A percentile compares a stretch with the other conserved stretches of the same genome.
Conservation (phyloP, 352 stramenopile genomes). For the Phytophthora europaea region DNA sequence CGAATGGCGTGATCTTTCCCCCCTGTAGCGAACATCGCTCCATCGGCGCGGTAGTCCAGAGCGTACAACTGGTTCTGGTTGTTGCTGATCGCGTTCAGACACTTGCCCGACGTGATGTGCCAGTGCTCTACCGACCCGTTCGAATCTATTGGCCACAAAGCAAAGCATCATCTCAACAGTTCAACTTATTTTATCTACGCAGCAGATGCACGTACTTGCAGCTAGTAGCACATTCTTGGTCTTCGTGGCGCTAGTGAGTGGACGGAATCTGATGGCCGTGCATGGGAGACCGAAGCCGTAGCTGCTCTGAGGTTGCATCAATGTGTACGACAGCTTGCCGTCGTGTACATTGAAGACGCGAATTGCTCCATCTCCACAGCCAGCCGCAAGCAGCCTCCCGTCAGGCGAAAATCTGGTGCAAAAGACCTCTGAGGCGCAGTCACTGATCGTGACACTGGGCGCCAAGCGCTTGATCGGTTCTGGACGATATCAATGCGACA, state of each 20-base stretch:
- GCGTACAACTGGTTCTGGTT: conserved; percentile 92
- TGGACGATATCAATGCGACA: conserved; percentile 9
- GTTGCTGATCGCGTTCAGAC: conserved; percentile 91
- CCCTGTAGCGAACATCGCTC: conserved; percentile 87
- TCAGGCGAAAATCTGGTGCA: conserved; percentile 89
- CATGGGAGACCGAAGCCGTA: conserved; percentile 87
- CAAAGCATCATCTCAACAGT: neutral
- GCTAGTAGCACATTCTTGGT: conserved; percentile 86
- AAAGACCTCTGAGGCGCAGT: conserved; percentile 91
- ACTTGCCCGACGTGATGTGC: conserved; percentile 95
- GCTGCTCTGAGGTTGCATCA: conserved; percentile 78
- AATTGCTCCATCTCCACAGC: conserved; percentile 89
- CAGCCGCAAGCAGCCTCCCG: conserved; percentile 83
- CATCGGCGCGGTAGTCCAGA: conserved; percentile 90
- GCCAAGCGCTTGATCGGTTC: conserved; percentile 73
- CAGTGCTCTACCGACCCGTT: conserved; percentile 93
- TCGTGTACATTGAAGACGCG: conserved; percentile 87
- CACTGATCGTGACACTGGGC: conserved; percentile 87
- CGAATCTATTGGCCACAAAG: conserved; percentile 62
- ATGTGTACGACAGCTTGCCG: conserved; percentile 82
- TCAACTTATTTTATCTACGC: neutral
- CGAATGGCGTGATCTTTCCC: conserved; percentile 89
- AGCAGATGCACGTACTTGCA: conserved; percentile 56
- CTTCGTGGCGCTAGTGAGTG: conserved; percentile 82
- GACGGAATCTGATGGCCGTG: conserved; percentile 88